A percentile compares a stretch with the other conserved stretches of the same genome.
Conservation (phyloP, 2,329 filamentous ascomycete genomes). For the Colletotrichum aenigma region DNA sequence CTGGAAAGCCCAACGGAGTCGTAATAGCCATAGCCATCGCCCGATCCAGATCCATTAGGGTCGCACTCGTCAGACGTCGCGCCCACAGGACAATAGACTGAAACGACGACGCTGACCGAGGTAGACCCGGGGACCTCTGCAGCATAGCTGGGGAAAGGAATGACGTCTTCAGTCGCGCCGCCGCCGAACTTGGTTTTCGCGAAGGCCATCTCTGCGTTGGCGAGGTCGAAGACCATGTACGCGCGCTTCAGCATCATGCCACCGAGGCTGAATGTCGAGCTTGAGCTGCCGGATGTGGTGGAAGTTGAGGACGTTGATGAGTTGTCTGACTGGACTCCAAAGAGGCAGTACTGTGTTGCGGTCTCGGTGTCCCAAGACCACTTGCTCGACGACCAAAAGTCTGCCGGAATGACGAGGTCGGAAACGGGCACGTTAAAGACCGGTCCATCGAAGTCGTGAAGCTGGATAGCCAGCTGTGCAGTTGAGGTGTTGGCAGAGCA, state of each 20-base stretch:
- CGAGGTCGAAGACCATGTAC: conserved; percentile 36
- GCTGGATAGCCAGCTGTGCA: conserved; percentile 27
- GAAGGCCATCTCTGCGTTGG: conserved; percentile 33
- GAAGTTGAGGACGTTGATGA: neutral
- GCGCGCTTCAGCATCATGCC: conserved; percentile 30
- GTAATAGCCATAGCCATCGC: neutral
- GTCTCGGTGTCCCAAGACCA: neutral
- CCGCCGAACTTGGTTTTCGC: conserved; percentile 30
- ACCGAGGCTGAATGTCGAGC: conserved; percentile 24
- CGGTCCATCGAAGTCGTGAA: conserved; percentile 30
- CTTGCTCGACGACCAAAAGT: neutral
- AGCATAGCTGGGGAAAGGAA: conserved; percentile 28
- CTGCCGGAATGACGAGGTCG: conserved; percentile 31
- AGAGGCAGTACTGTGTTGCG: conserved; percentile 25
- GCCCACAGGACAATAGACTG: neutral
- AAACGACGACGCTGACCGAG: neutral
- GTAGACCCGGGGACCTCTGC: conserved; percentile 29
- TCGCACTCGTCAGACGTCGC: neutral
- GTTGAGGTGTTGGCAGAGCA: conserved; percentile 26
- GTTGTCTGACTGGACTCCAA: conserved; percentile 32
- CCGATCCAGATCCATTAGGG: neutral
- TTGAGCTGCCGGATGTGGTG: neutral
- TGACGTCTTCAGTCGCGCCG: conserved; percentile 22
- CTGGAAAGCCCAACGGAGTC: neutral
- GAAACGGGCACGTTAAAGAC: conserved; percentile 25